Evolutionary conservation across 129 eudicot species (phyloP), one percentile per base, ranked within the genome.

Genomic region (Erigeron canadensis): DNA sequence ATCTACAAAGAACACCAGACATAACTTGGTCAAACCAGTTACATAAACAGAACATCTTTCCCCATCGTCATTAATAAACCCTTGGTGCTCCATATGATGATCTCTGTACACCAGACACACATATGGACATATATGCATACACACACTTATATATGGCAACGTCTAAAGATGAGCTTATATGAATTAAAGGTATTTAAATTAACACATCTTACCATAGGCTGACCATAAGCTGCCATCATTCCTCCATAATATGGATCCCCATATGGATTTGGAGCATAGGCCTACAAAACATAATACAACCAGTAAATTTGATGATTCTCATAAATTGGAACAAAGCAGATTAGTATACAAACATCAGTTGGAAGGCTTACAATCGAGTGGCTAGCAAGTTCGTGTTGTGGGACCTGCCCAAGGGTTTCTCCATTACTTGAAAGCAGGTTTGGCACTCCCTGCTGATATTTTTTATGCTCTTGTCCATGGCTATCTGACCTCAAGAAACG

Each of bases 141-240:
- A 65, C 38, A 37, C 22, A 63, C 34, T 28, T 5, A 50, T 50
- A 48, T 48, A 15, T 50, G 21, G 19, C 19, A 22, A 53, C 58
- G 0, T 53, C 22, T 53, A 1, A 63, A 17, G 5, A 64, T 64
- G 37, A 42, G 5, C 23, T 48, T 62, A 50, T 8, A 11, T 17
- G 10, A 18, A 70, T 41, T 37, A 54, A 59, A 68, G 22, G 69
- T 19, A 48, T 22, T 48, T 69, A 23, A 41, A 37, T 41, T 70
- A n/a, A 50, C 13, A 57, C 42, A 61, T 77, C 86, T 63, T 86
- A 91, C 97, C 90, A 84, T 17, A 84, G 88, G 90, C 70, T 84
- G 96, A 67, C 90, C 96, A 84, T 81, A 88, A 69, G 93, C 96
- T 60, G 96, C 78, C 93, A 88, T 79, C 85, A 88, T 82, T 58